Base-by-base conservation (phyloP, 441 rosid genomes). In the Erodium texanum region DNA sequence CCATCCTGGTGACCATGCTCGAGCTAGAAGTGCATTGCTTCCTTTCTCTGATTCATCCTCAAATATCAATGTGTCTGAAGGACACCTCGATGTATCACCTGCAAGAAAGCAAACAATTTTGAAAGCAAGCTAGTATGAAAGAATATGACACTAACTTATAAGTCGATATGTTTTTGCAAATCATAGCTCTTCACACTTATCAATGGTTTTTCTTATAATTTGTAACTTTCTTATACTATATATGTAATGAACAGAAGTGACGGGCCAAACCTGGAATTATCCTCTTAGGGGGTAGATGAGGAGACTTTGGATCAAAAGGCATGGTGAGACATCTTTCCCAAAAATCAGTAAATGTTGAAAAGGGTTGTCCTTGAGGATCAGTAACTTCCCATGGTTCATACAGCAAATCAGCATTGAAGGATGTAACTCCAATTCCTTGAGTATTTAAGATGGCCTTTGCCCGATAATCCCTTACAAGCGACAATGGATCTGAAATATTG, bases 1-100 rank as follows among this genome's bases (percentile, higher is more conserved):
- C 99, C 97, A 93, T 1, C 99, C 97, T 0, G 97, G 96, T 56
- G 99, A 87, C 99, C 97, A 93, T 70, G 96, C 97, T 73, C 99
- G 86, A 66, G 99, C 86, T 64, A 91, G 96, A 79, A 93, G 89
- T 14, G 96, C 97, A 78, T 93, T 93, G 80, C 97, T 91, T 83
- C 93, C 99, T 74, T 81, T 93, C 82, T 93, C 99, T 18, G 79
- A 88, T 63, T 91, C 97, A 69, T 93, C 99, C 80, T 93, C 97
- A 73, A 93, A 93, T 20, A 85, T 79, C 81, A 93, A 76, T 23
- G 72, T 54, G 70, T 89, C 89, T 41, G 84, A 77, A 66, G 86
- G 80, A 78, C 96, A 93, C 75, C 79, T 83, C 1, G 93, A 86
- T 41, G 78, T 81, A 80, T 85, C 89, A 78, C 97, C 99, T 93